Conservation (phyloP, 2,329 filamentous ascomycete species). For the Phialophora macrospora region DNA sequence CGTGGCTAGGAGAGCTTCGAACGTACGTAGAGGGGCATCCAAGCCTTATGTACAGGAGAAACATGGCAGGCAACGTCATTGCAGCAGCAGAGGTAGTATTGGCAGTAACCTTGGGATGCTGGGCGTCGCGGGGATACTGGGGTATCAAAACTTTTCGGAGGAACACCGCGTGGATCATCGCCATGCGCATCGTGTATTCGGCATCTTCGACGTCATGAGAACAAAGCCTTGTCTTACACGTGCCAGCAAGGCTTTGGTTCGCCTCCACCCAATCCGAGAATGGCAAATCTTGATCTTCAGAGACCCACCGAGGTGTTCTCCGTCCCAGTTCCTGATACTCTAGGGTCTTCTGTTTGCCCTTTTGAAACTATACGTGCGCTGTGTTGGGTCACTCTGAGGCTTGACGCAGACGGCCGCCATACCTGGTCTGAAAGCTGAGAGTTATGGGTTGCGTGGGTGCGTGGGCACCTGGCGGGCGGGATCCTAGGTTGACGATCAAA, state of each 20-base stretch:
- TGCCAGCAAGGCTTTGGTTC: constrained; percentile 19
- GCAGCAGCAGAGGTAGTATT: neutral
- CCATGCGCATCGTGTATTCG: neutral
- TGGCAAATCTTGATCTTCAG: neutral
- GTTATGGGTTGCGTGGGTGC: neutral
- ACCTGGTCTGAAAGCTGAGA: neutral
- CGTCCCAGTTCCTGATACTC: neutral
- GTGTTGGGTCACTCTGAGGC: neutral
- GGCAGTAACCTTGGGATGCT: constrained; percentile 4
- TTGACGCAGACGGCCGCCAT: neutral
- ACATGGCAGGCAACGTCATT: constrained; percentile 15
- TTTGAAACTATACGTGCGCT: neutral
- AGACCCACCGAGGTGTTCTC: neutral
- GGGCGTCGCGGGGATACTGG: neutral
- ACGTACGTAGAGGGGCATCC: neutral
- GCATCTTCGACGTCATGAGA: constrained; percentile 17
- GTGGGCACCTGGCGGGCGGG: too few relatives aligned
- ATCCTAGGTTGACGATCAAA: constrained; percentile 1
- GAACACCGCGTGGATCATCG: neutral
- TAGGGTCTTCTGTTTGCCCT: neutral
- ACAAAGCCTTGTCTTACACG: constrained; percentile 16
- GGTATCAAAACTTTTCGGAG: constrained; percentile 9
- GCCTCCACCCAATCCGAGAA: constrained; percentile 1
- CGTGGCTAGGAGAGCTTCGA: neutral
- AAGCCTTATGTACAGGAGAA: constrained; percentile 10